These are phyloP conservation scores for Actinidia polygama DNA, from an alignment of 179 eudicot species.

Conservation along the genomic window DNA sequence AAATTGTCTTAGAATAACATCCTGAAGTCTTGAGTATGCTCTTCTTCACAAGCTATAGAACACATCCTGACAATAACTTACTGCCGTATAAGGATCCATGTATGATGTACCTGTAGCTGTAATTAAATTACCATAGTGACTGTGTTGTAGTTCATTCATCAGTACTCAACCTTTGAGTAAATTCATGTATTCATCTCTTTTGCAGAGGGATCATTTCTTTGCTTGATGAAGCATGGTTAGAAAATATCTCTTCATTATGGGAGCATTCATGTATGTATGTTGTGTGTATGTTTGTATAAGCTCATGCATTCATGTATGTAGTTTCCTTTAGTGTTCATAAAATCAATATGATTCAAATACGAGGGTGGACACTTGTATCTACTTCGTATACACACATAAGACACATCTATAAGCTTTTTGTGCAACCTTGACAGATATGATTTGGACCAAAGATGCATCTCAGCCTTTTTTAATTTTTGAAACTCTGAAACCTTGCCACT, in stretches of 20 bases:
- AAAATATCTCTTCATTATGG: slow-evolving; percentile 8
- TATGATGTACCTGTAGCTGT: too few species aligned
- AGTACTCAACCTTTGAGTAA: slow-evolving; percentile 4
- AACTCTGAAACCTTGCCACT: background rate
- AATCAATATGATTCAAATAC: background rate
- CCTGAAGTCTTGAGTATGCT: background rate
- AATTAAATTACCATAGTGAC: background rate
- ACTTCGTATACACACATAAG: background rate
- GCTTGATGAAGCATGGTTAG: slow-evolving; percentile 96
- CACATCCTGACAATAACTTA: background rate
- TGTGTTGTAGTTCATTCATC: background rate
- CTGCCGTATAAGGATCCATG: background rate
- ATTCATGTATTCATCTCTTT: slow-evolving; percentile 18
- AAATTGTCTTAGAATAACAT: background rate
- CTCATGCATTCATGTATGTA: too few species aligned
- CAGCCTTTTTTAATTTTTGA: background rate
- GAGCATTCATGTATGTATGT: background rate
- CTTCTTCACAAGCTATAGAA: background rate
- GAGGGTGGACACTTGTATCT: background rate
- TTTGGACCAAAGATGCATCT: background rate
- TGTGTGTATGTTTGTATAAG: background rate
- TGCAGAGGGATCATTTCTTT: slow-evolving; percentile 86
- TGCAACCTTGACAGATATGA: background rate
- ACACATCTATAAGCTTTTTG: background rate
- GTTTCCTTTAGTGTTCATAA: background rate